phyloP scores from a whole-genome alignment of 257 asterid species.

The Nicotiana noctiflora region DNA sequence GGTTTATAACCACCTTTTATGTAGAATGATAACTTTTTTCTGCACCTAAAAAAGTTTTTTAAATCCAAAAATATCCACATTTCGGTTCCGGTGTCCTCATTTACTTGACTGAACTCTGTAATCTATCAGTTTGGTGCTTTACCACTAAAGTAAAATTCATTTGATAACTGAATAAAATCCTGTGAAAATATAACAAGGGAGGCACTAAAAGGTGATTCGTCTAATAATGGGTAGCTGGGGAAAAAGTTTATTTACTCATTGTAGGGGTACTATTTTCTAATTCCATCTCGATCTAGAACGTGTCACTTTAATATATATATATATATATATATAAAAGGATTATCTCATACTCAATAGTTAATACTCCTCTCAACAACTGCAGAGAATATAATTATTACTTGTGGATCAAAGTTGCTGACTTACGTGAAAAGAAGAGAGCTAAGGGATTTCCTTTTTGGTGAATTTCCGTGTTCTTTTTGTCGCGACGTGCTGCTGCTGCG shows the following conservation, averaged over 20 bases:
- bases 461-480: constrained; percentile 3
- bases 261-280: background rate
- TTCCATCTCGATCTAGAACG: background rate
- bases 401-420: background rate
- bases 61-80: too few relatives aligned
- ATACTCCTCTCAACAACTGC: background rate
- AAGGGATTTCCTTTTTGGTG: background rate
- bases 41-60: too few relatives aligned
- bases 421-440: background rate
- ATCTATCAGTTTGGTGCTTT: background rate
- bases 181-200: background rate
- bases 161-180: background rate
- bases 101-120: too few relatives aligned
- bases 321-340: background rate
- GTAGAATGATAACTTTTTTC: too few relatives aligned
- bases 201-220: background rate
- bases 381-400: constrained; percentile 1
- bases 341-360: background rate
- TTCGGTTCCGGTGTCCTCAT: too few relatives aligned
- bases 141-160: background rate
- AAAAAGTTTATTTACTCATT: background rate
- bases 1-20: too few relatives aligned
- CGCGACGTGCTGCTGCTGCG: background rate
- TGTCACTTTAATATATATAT: background rate
- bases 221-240: background rate